Evolutionary conservation across 2,329 filamentous ascomycete genomes (phyloP).

Genomic region (Pseudogymnoascus sp.): DNA sequence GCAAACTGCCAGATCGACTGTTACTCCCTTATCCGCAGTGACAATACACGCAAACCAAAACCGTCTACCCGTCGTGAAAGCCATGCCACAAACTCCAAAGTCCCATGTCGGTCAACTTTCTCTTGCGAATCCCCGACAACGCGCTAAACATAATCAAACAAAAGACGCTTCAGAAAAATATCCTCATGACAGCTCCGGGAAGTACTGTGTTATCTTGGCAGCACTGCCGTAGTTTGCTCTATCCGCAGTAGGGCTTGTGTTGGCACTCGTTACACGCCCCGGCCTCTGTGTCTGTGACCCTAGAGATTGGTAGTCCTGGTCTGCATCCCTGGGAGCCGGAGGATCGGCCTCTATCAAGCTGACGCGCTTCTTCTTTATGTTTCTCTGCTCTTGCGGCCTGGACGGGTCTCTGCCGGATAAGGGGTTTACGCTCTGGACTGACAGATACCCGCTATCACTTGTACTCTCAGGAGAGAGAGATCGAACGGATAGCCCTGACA

Average conservation of each 20-base stretch:
- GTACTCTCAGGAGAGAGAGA: neutral
- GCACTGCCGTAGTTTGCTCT: constrained; percentile 18
- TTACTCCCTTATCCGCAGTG: neutral
- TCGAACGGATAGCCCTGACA: neutral
- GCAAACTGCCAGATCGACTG: neutral
- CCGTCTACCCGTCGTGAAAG: neutral
- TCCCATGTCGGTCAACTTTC: neutral
- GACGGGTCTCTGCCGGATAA: constrained; percentile 7
- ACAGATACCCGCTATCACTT: neutral
- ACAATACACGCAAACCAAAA: constrained; percentile 3
- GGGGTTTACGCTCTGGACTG: neutral
- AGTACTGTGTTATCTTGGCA: constrained; percentile 24
- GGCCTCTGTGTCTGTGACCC: neutral
- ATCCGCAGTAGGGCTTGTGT: constrained; percentile 2
- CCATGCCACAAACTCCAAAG: neutral
- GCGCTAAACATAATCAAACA: constrained; percentile 7
- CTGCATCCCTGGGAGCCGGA: constrained; percentile 9
- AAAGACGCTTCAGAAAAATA: constrained; percentile 1
- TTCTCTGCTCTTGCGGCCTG: constrained; percentile 19
- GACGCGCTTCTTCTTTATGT: constrained; percentile 25
- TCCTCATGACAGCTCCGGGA: constrained; percentile 19
- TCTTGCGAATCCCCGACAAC: neutral
- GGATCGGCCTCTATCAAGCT: neutral
- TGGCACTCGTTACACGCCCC: neutral
- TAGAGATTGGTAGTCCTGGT: constrained; percentile 14